Base-by-base conservation (phyloP, 306 rosid genomes). In the Begonia peltatifolia region DNA sequence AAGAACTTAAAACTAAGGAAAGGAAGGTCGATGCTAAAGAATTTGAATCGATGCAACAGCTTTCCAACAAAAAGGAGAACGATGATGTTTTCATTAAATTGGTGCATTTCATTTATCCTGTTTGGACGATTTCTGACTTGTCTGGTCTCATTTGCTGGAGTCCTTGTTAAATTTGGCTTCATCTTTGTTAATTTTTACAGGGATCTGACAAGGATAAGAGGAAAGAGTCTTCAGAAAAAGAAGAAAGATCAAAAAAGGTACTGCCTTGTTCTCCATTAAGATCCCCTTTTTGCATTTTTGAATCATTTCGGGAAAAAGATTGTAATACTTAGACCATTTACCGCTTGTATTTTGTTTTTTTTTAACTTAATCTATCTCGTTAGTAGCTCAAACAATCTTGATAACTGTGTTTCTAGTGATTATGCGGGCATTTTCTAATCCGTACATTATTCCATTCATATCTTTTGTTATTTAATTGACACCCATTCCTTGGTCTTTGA, bases 181-280 rank as follows among this genome's bases (percentile, higher is more conserved):
- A 61, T 42, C 52, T 57, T 58, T 14, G 38, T 41, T n/a, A 53
- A 58, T 44, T 58, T 44, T 49, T 63, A 38, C 38, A 89, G 97
- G 87, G 97, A 48, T 78, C 95, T 61, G 95, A 89, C 12, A 89
- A 89, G 82, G 97, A 89, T 68, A 79, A 74, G 69, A 84, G 84
- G 74, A 83, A 74, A 69, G 95, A 89, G 48, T 65, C 83, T 46
- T 46, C 80, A 38, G 97, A 89, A 62, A 89, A 72, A 76, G 97
- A 85, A 49, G 94, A 89, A 67, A 85, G 60, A 56, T 60, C 90
- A 41, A 89, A 74, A 72, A 89, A 80, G 90, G 97, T 89, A 30
- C 6, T 51, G 38, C 38, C 6, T 30, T 30, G 1, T 30, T 7
- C 38, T 30, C 9, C 38, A 5, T 30, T 30, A 20, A 20, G 23